phyloP scores from a whole-genome alignment of 306 rosid species.

The Hippophae tibetana region DNA sequence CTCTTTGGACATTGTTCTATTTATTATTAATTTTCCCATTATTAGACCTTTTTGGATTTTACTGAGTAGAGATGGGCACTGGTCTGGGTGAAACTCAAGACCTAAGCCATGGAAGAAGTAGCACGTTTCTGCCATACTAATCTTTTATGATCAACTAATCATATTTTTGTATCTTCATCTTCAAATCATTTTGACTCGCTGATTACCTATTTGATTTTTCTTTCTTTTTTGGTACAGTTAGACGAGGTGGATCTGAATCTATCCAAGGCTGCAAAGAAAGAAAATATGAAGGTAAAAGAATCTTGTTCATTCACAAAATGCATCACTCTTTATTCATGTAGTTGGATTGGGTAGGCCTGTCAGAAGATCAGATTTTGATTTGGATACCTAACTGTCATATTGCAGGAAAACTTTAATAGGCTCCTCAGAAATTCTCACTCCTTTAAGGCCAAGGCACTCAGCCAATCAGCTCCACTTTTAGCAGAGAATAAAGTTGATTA shows the following conservation, averaged over 20 bases:
- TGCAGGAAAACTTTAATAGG: conserved; percentile 66
- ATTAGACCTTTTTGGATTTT: too few relatives aligned
- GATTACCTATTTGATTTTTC: background rate
- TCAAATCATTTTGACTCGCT: conserved; percentile 1
- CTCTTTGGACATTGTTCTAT: conserved; percentile 7
- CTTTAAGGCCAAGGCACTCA: conserved; percentile 37
- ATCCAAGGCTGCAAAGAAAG: conserved; percentile 42
- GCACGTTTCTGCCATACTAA: too few relatives aligned
- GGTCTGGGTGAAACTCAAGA: too few relatives aligned
- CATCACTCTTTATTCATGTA: background rate
- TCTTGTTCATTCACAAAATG: conserved; percentile 2
- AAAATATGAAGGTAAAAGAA: conserved; percentile 42
- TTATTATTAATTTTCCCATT: background rate
- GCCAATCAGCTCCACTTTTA: conserved; percentile 95
- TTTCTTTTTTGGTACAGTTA: conserved; percentile 34
- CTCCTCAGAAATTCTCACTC: conserved; percentile 41
- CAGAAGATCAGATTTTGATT: background rate
- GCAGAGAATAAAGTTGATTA: conserved; percentile 48
- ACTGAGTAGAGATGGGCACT: too few relatives aligned
- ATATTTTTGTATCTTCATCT: too few relatives aligned
- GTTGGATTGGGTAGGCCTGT: background rate
- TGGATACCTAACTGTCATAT: background rate
- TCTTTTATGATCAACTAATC: too few relatives aligned
- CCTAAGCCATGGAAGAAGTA: too few relatives aligned
- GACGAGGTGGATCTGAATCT: conserved; percentile 50